Base-by-base conservation (phyloP, 257 asterid genomes). In the Solanum sejunctum region DNA sequence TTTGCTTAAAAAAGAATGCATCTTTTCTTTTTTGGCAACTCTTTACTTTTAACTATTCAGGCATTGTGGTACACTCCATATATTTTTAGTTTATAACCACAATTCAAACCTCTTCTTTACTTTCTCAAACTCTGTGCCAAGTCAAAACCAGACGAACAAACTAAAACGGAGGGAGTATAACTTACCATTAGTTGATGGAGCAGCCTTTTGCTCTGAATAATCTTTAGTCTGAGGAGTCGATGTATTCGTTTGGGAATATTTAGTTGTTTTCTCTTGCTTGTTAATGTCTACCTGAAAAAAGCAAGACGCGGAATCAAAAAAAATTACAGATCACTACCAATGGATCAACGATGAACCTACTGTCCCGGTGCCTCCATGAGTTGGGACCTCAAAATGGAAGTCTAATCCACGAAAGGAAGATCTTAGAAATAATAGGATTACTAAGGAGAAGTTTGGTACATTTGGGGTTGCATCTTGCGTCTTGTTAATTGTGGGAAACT, bases 121-220 rank as follows among this genome's bases (percentile, higher is more conserved):
- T 60, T 21, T 60, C 69, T 61, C 21, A 61, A 21, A 61, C 69
- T 61, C 36, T 61, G 12, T n/a, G 17, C 36, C 69, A 61, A 61
- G 36, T 61, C 69, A 61, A 21, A 61, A 61, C 16, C 23, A 61
- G 9, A 61, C 9, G 11, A 21, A 61, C 69, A 61, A n/a, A 21
- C 21, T 61, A 32, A 61, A 61, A 61, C 9, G 4, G 17, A 61
- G 4, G 69, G 36, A 61, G 36, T 64, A 52, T 63, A 81, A 85
- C 90, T 84, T 73, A 94, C 98, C 98, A 84, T 52, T 78, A 52
- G 89, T 84, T 70, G 91, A 71, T 85, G 87, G 82, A 84, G 89
- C 86, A 51, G 84, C 87, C 89, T 89, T 84, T 82, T 78, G 85
- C 73, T 63, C 87, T 52, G 84, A 86, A 88, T 55, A 77, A 67